Percentiles rank a stretch among this genome's conserved stretches.
Conservation (phyloP, 176 grass and related monocot genomes). For the Aegilops sharonensis region DNA sequence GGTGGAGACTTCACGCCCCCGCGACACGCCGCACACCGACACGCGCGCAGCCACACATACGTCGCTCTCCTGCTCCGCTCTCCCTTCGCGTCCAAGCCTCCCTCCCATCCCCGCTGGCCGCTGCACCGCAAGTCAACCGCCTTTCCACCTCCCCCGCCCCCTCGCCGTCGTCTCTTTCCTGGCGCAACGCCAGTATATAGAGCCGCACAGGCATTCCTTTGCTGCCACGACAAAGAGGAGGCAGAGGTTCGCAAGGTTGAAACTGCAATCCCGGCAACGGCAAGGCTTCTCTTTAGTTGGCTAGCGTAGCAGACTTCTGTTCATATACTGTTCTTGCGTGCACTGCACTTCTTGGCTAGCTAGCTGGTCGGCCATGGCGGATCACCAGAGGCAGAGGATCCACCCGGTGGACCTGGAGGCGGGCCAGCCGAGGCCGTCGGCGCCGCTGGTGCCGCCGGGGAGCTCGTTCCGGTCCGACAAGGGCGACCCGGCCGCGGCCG, state of each 20-base stretch:
- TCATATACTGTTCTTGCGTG: not conserved
- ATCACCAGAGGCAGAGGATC: conserved; percentile 80
- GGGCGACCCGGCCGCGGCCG: conserved; percentile 15
- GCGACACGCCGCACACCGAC: conserved; percentile 25
- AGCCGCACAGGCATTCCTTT: not conserved
- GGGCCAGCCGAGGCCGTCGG: conserved; percentile 27
- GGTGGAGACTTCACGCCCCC: conserved; percentile 46
- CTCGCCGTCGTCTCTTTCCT: not conserved
- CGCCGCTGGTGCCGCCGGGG: conserved; percentile 47
- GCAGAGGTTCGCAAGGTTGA: not conserved
- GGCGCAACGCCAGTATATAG: conserved; percentile 21
- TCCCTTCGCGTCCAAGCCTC: conserved; percentile 30
- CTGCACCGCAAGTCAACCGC: conserved; percentile 12
- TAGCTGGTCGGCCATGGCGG: conserved; percentile 37
- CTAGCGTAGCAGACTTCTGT: not conserved
- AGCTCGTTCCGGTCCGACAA: conserved; percentile 57
- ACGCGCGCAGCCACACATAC: not conserved
- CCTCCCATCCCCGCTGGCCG: too few relatives aligned
- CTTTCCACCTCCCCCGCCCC: conserved; percentile 13
- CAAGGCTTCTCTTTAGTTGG: not conserved
- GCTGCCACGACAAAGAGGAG: not conserved
- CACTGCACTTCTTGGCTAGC: not conserved
- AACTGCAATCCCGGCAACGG: not conserved
- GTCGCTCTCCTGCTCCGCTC: not conserved
- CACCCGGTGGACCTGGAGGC: conserved; percentile 82